Conservation (phyloP, 805 yeast genomes). For the Candida tallmaniae region DNA sequence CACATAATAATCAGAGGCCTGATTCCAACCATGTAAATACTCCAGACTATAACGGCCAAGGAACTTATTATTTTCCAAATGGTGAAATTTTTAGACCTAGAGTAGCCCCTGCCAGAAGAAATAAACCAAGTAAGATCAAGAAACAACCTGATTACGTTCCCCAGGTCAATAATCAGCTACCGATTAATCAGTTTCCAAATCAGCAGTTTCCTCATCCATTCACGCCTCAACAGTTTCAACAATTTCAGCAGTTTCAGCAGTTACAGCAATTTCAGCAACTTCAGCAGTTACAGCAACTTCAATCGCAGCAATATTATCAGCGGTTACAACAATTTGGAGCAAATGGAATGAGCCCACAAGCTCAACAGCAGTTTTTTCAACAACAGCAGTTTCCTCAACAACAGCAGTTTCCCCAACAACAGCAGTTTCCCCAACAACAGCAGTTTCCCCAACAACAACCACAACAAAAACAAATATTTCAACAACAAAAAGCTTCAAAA, state of each 20-base stretch:
- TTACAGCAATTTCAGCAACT: background rate
- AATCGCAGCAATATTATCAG: too few relatives aligned
- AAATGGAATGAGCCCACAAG: too few relatives aligned
- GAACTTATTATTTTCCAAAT: slow-evolving; percentile 44
- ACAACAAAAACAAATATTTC: too few relatives aligned
- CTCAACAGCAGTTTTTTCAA: background rate
- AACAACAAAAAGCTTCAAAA: too few relatives aligned
- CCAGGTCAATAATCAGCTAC: slow-evolving; percentile 1
- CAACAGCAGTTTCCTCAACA: background rate
- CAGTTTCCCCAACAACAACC: background rate
- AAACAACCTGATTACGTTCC: slow-evolving; percentile 3
- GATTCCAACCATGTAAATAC: slow-evolving; percentile 2
- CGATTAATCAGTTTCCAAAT: background rate
- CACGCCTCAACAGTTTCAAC: background rate
- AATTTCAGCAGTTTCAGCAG: background rate
- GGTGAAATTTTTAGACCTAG: slow-evolving; percentile 52
- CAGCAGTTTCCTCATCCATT: background rate
- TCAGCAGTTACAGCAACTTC: background rate
- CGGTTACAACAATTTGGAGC: too few relatives aligned
- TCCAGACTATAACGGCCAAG: slow-evolving; percentile 12
- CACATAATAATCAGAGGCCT: background rate
- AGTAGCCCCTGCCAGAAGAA: slow-evolving; percentile 33
- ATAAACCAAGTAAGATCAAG: slow-evolving; percentile 34
- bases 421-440: background rate
- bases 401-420: background rate